Conservation (phyloP, 108 stramenopile genomes). For the Conticribra guillardii region DNA sequence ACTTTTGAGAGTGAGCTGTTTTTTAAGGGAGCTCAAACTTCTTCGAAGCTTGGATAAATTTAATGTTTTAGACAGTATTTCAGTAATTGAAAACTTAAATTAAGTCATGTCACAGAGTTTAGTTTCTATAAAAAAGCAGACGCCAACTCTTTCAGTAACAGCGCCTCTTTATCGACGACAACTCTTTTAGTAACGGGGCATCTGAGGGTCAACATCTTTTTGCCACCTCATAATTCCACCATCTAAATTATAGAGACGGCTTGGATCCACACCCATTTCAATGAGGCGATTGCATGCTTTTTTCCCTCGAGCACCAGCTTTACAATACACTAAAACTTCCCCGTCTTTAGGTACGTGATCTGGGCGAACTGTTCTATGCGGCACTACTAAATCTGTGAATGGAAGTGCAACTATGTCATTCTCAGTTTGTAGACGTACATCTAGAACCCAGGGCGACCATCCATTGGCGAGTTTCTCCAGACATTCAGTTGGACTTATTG, state of each 20-base stretch:
- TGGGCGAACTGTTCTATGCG: constrained; percentile 78
- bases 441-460: constrained; percentile 94
- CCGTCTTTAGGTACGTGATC: constrained; percentile 73
- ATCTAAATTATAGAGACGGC: constrained; percentile 87
- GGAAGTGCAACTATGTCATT: constrained; percentile 92
- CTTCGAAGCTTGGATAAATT: no score
- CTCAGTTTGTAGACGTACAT: constrained; percentile 91
- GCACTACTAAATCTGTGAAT: constrained; percentile 86
- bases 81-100: no score
- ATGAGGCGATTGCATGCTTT: constrained; percentile 83
- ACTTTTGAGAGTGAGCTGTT: no score
- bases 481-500: constrained; percentile 71
- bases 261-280: constrained; percentile 74
- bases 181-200: constrained; percentile 83
- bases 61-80: no score
- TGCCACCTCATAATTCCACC: constrained; percentile 94
- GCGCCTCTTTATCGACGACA: background rate
- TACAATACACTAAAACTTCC: constrained; percentile 92
- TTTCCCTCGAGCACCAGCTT: constrained; percentile 89
- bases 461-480: constrained; percentile 73
- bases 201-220: constrained; percentile 80
- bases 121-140: no score
- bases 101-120: no score
- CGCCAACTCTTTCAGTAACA: no score
- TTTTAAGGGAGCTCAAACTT: no score